These are phyloP conservation scores for Lepraria neglecta DNA, from an alignment of 495 filamentous ascomycete genomes.

Conservation along the genomic window DNA sequence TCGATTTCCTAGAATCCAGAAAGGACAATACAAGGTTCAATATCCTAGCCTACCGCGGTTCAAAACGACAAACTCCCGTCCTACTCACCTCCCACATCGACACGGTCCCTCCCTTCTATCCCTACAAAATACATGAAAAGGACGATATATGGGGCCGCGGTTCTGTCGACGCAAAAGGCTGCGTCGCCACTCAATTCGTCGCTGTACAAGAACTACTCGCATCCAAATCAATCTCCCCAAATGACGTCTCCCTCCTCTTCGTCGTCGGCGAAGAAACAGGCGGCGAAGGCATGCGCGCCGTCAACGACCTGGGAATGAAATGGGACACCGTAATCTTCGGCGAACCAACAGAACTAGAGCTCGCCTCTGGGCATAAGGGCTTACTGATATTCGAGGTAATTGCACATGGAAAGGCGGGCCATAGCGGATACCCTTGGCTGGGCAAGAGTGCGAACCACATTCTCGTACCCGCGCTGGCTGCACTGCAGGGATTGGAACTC, in stretches of 20 bases:
- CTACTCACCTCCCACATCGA: constrained; percentile 75
- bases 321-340: constrained; percentile 76
- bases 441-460: constrained; percentile 73
- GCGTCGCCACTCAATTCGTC: constrained; percentile 71
- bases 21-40: constrained; percentile 50
- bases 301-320: constrained; percentile 44
- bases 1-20: constrained; percentile 30
- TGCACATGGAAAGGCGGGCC: constrained; percentile 70
- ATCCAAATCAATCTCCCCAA: constrained; percentile 31
- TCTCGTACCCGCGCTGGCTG: constrained; percentile 59
- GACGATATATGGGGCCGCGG: constrained; percentile 66
- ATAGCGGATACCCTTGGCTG: constrained; percentile 84
- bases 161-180: constrained; percentile 83
- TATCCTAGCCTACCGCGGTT: constrained; percentile 67
- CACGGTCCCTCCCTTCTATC: constrained; percentile 63
- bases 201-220: constrained; percentile 58
- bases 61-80: constrained; percentile 50
- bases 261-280: constrained; percentile 82
- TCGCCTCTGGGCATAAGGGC: constrained; percentile 88
- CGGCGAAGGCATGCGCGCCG: constrained; percentile 76
- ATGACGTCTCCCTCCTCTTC: constrained; percentile 65
- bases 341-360: constrained; percentile 81
- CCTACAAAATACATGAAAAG: constrained; percentile 39
- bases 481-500: constrained; percentile 55
- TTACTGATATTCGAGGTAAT: constrained; percentile 56